Percentiles rank a stretch among this genome's conserved stretches.
Evolutionary conservation across 2,329 filamentous ascomycete genomes (phyloP).

Genomic region (Cercospora brassicicola): DNA sequence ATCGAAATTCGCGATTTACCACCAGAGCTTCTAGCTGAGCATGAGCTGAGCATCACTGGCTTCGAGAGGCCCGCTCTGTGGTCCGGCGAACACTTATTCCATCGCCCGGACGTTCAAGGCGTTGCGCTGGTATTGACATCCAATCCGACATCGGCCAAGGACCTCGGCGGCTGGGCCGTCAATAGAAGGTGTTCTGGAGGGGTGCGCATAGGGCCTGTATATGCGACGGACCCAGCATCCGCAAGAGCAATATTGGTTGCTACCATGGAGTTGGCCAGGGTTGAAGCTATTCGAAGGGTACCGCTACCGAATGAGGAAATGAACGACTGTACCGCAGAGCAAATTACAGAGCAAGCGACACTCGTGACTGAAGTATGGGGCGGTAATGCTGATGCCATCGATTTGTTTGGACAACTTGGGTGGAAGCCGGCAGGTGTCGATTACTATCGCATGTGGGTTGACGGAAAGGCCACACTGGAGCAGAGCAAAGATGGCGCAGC

Average conservation of each 20-base stretch:
- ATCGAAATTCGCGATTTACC: not conserved
- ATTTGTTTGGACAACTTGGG: constrained; percentile 39
- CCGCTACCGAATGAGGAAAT: not conserved
- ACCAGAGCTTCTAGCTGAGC: not conserved
- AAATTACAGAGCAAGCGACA: not conserved
- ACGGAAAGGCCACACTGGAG: constrained; percentile 36
- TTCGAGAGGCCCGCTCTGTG: not conserved
- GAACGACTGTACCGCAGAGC: not conserved
- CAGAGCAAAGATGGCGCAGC: constrained; percentile 35
- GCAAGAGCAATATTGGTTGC: not conserved
- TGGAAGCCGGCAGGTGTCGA: constrained; percentile 37
- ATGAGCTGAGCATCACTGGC: not conserved
- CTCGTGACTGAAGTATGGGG: not conserved
- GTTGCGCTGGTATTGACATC: not conserved
- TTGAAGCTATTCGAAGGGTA: not conserved
- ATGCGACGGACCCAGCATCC: not conserved
- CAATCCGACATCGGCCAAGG: not conserved
- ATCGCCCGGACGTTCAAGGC: not conserved
- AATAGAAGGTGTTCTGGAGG: not conserved
- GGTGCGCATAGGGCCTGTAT: not conserved
- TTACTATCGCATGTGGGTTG: constrained; percentile 44
- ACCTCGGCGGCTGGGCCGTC: not conserved
- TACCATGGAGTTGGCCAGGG: not conserved
- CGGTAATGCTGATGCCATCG: constrained; percentile 24
- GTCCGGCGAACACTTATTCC: not conserved